Base-by-base conservation (phyloP, 768 basidiomycete species). In the Leccinum subtestaceum region DNA sequence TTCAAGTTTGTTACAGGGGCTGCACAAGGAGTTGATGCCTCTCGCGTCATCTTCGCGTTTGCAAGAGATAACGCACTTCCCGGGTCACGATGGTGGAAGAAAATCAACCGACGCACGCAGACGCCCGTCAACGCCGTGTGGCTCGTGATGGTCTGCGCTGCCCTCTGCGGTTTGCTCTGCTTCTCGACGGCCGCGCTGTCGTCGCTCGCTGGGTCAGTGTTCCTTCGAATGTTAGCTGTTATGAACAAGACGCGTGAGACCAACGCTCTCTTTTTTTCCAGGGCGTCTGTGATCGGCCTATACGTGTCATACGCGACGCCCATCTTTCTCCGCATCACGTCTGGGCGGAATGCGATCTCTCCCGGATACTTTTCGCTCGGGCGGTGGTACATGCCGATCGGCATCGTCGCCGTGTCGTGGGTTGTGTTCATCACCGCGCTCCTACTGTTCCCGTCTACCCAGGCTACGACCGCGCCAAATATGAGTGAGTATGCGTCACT, bases 81-180 rank as follows among this genome's bases (percentile, higher is more conserved):
- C 9, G 87, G 88, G 5, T 89, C 88, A 36, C 78, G 78, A 19
- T 85, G 78, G 77, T 88, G 85, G 87, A 87, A 87, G 64, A 75
- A 70, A 56, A 80, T 89, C 55, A 86, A 86, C 60, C 67, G 57
- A 8, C 67, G 69, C 61, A 87, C 88, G 1, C 82, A 83, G 64
- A 89, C 88, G 8, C 88, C 88, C 0, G 86, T 89, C 12, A 84
- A 89, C 60, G 88, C 88, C 3, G 88, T 87, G 7, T 90, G 88
- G 88, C 77, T 89, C 49, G 88, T 89, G 27, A 86, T 89, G 73
- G 68, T 71, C 32, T 67, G 73, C 48, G 70, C 87, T 10, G 83
- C 75, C 4, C 62, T 89, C 34, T 85, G 83, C 53, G 87, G 87
- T 10, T 70, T 87, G 2, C 70, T 89, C 8, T 86, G 88, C 0